Base-by-base conservation (phyloP, 2,329 filamentous ascomycete genomes). In the Aspergillus puulaauensis region DNA sequence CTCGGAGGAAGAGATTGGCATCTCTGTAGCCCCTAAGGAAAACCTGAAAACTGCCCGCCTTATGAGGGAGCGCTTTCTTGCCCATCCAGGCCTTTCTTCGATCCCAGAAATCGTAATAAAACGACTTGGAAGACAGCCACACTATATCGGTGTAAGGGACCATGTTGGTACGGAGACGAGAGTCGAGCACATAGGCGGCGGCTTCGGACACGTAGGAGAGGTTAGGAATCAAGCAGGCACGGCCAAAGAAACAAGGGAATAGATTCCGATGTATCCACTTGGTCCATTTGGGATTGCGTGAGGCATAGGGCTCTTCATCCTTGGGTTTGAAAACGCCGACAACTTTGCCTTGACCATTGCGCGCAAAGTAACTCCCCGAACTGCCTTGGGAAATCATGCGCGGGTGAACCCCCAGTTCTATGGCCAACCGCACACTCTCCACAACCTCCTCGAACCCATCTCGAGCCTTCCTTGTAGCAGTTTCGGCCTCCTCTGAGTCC, bases 261-360 rank as follows among this genome's bases (percentile, higher is more conserved):
- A 99, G 73, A 73, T 99, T 99, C 63, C 95, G 84, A 75, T 99
- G 95, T 79, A 99, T 93, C 95, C 95, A 99, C 77, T 99, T 99
- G 67, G 96, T 98, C 93, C 93, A 98, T 74, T 99, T 99, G 6
- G 95, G 95, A 71, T 99, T 99, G 66, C 91, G 90, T 33, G 91
- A 95, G 1, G 95, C 95, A 71, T 97, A 99, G 1, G 95, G 95
- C 75, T 99, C 96, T 77, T 99, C 95, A 67, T 99, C 95, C 77
- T 99, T 99, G 43, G 95, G 95, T 75, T 99, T 99, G 79, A 99
- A 99, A 4, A 99, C 95, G 37, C 93, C 95, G 4, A 99, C 91
- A 15, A 97, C 91, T 78, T 96, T 97, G 52, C 95, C 95, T 56
- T 93, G 89, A 1, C 85, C 85, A 68, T 96, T 96, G 58, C 93